A percentile compares a stretch with the other conserved stretches of the same genome.
phyloP scores from a whole-genome alignment of 495 filamentous ascomycete genomes.

The Tuber magnatum region DNA sequence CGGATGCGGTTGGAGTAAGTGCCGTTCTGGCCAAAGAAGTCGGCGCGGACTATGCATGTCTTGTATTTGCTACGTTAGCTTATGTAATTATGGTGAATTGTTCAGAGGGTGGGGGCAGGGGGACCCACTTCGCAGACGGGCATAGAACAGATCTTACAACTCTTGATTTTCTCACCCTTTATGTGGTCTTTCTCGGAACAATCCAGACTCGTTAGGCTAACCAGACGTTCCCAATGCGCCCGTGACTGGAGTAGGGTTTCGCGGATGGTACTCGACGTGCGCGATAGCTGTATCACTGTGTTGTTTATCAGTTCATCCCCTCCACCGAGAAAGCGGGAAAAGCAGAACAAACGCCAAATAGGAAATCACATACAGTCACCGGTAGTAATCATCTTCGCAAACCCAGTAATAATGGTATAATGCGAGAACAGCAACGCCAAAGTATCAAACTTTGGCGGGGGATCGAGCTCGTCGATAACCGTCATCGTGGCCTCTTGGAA shows the following conservation, averaged over 20 bases:
- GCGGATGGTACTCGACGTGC: constrained; percentile 31
- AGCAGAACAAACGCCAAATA: background rate
- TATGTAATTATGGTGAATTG: background rate
- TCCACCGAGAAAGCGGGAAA: background rate
- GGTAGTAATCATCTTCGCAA: constrained; percentile 26
- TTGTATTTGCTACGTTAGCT: constrained; percentile 12
- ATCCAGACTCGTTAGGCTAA: constrained; percentile 22
- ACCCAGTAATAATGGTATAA: constrained; percentile 24
- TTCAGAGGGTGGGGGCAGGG: background rate
- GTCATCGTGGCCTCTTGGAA: constrained; percentile 13
- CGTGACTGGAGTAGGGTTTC: constrained; percentile 28
- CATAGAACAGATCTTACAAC: constrained; percentile 30
- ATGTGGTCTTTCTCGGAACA: constrained; percentile 26
- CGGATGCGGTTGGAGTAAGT: constrained; percentile 33
- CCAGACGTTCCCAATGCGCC: constrained; percentile 19
- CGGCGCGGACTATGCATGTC: constrained; percentile 33
- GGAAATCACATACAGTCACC: constrained; percentile 24
- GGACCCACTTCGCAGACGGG: constrained; percentile 25
- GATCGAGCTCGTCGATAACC: background rate
- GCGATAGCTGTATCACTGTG: constrained; percentile 33
- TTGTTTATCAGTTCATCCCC: background rate
- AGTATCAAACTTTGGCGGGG: constrained; percentile 30
- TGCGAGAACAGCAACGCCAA: constrained; percentile 30
- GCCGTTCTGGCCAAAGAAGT: constrained; percentile 31
- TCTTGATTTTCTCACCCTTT: constrained; percentile 29